Evolutionary conservation across 140 eudicot genomes (phyloP), one percentile per base, ranked within the genome.

Genomic region (Erigeron philadelphicus): DNA sequence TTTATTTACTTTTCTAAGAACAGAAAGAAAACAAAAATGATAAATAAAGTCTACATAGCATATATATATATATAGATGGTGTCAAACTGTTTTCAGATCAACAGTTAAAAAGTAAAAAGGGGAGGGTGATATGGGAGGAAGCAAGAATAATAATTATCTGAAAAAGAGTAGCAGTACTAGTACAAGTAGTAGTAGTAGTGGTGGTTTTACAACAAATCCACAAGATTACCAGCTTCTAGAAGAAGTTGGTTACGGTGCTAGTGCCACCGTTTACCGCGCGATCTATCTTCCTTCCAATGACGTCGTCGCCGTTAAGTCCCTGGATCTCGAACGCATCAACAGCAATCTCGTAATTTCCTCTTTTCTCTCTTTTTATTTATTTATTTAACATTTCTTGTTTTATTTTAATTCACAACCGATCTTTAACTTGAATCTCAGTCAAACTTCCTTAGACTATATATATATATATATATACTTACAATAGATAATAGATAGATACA

Each of bases 281-380:
- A 89, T 89, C 87, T 87, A 85, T 75, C 72, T 87, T 42, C 99
- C 99, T 1, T 68, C 60, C 67, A 85, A 94, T 58, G 89, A 94
- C 69, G 89, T 87, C 63, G 83, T 94, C 44, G 99, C 99, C 23
- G 90, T 94, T 81, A 94, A 94, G 80, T 85, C 87, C 65, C 78
- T 94, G 95, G 99, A 94, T 94, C 99, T 94, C 83, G 99, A 94
- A 85, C 97, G 99, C 57, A 85, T 90, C 82, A 85, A 85, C 64
- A 85, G 87, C 80, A 94, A 89, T 82, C 84, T 94, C 85, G 99
- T 94, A 78, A 25, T 44, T 67, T 17, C 5, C 38, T 46, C 3
- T 58, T 58, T 69, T 42, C 38, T 68, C 21, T 2, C 18, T 38
- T 52, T 47, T 25, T 40, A 7, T 40, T 8, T 47, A 23, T 11